Conservation (phyloP, 2,329 filamentous ascomycete species). For the Dryadomyces quercus-mongolicae region DNA sequence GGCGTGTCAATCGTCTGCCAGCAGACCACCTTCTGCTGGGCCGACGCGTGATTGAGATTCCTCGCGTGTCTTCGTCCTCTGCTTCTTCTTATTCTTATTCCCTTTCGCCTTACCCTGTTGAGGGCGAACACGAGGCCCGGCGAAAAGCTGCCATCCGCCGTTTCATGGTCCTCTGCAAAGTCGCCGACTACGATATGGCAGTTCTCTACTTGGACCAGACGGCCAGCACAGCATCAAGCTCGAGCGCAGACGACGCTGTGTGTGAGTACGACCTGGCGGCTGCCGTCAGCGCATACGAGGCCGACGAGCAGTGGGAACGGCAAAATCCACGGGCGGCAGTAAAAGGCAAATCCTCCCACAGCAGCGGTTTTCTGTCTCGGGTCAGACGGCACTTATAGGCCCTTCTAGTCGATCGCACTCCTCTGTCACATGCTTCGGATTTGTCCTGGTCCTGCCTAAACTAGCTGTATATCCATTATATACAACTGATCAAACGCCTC, state of each 20-base stretch:
- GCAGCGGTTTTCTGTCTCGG: neutral
- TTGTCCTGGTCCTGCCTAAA: too few species aligned
- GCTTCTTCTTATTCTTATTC: neutral
- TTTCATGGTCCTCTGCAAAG: slow-evolving; percentile 72
- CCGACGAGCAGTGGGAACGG: slow-evolving; percentile 66
- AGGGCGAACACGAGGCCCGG: slow-evolving; percentile 61
- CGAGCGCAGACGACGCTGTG: too few species aligned
- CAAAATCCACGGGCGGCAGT: slow-evolving; percentile 42
- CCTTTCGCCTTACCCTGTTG: slow-evolving; percentile 57
- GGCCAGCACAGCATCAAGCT: too few species aligned
- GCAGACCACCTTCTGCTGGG: slow-evolving; percentile 60
- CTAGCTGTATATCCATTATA: too few species aligned
- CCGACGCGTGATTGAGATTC: slow-evolving; percentile 58
- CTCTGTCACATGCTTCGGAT: too few species aligned
- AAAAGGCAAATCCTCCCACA: slow-evolving; percentile 6
- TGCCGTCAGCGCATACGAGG: slow-evolving; percentile 52
- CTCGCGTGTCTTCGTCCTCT: slow-evolving; percentile 18
- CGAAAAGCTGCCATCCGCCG: slow-evolving; percentile 59
- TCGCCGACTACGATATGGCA: slow-evolving; percentile 64
- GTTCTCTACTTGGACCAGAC: slow-evolving; percentile 53
- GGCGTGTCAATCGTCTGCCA: slow-evolving; percentile 52
- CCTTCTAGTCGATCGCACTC: too few species aligned
- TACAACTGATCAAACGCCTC: too few species aligned
- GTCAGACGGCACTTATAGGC: neutral
- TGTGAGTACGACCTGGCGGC: slow-evolving; percentile 46